These are phyloP conservation scores for Monotropa hypopitys DNA, from an alignment of 179 eudicot species.

Conservation along the genomic window DNA sequence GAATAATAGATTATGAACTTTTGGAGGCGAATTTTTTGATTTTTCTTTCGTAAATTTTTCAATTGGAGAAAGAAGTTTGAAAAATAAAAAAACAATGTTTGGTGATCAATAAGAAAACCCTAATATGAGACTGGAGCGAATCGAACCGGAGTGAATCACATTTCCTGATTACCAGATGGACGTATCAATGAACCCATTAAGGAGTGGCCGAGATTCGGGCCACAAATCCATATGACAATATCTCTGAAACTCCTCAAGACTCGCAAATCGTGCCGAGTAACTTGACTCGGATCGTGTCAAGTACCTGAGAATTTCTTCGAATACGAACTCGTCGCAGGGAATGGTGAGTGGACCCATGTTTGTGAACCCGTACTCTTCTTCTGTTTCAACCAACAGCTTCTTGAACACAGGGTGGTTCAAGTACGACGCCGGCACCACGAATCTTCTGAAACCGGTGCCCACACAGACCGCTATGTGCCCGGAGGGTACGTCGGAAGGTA, in stretches of 20 bases:
- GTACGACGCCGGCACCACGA: conserved; percentile 45
- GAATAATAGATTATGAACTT: neutral
- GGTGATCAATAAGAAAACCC: no score
- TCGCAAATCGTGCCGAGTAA: conserved; percentile 24
- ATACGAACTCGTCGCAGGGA: conserved; percentile 64
- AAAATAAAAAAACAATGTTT: no score
- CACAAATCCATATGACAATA: conserved; percentile 33
- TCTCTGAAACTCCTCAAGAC: conserved; percentile 48
- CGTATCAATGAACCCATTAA: conserved; percentile 23
- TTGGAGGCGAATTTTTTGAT: neutral
- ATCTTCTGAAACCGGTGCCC: conserved; percentile 37
- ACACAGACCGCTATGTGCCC: conserved; percentile 73
- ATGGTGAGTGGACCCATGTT: conserved; percentile 53
- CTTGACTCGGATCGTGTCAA: conserved; percentile 32
- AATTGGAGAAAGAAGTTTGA: no score
- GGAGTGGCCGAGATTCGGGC: conserved; percentile 57
- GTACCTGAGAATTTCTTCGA: conserved; percentile 61
- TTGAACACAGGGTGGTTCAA: conserved; percentile 70
- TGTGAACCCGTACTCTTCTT: conserved; percentile 64
- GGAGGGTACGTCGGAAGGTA: conserved; percentile 67
- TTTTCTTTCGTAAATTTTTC: no score
- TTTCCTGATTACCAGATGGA: conserved; percentile 24
- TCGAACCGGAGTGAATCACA: neutral
- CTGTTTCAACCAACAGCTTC: conserved; percentile 46
- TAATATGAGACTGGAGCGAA: no score